Evolutionary conservation across 176 grass and related monocot genomes (phyloP).

Genomic region (Otatea glauca): DNA sequence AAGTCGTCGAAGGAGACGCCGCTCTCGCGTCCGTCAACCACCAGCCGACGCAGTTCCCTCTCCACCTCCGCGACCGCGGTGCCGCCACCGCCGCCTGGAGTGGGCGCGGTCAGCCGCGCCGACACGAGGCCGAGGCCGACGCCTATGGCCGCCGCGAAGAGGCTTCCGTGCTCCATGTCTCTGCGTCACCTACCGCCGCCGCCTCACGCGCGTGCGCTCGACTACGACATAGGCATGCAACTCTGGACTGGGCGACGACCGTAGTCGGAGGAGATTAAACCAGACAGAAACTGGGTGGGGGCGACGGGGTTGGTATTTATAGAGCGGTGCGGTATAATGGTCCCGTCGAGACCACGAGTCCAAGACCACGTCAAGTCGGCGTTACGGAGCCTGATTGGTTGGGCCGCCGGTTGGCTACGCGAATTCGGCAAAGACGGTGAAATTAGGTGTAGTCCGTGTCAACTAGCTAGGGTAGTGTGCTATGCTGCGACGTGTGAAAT

Average conservation of each 20-base stretch:
- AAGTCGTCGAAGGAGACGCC: constrained; percentile 67
- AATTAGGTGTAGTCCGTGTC: background rate
- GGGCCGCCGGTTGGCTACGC: background rate
- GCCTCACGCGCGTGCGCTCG: constrained; percentile 23
- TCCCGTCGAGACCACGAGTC: constrained; percentile 24
- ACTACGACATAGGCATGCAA: constrained; percentile 33
- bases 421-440: background rate
- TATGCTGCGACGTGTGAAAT: no score
- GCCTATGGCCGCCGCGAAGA: constrained; percentile 36
- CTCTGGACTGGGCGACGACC: constrained; percentile 1
- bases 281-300: background rate
- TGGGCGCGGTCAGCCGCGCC: background rate
- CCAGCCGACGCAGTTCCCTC: constrained; percentile 56
- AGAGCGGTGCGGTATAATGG: background rate
- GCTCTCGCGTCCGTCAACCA: constrained; percentile 58
- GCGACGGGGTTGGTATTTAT: background rate
- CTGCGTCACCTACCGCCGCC: background rate
- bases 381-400: background rate
- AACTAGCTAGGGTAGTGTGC: no score
- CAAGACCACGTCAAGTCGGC: constrained; percentile 6
- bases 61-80: constrained; percentile 27
- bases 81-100: background rate
- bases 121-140: constrained; percentile 47
- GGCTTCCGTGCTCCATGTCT: constrained; percentile 33
- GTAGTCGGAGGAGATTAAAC: background rate